phyloP scores from a whole-genome alignment of 139 green algal genomes.

The Micractinium conductrix region DNA sequence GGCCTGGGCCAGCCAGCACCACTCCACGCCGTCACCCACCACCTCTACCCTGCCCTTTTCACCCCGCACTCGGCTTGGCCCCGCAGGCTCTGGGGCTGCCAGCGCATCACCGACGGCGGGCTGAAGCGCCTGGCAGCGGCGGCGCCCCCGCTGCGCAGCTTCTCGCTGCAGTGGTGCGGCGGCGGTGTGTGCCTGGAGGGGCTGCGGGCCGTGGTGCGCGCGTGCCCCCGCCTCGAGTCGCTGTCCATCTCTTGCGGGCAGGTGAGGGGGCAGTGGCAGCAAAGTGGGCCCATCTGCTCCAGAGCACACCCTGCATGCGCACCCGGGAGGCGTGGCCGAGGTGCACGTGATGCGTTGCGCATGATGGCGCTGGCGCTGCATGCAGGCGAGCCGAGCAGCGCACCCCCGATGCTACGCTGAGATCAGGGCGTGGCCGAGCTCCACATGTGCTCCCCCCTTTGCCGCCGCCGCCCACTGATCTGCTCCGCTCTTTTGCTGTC shows the following conservation, averaged over 20 bases:
- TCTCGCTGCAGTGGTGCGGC: constrained; percentile 8
- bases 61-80: neutral
- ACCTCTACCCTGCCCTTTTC: neutral
- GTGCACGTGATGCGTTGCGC: too few relatives aligned
- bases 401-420: too few relatives aligned
- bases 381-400: too few relatives aligned
- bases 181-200: constrained; percentile 17
- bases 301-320: too few relatives aligned
- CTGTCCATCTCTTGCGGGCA: neutral
- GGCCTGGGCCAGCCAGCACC: neutral
- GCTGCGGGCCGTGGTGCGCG: neutral
- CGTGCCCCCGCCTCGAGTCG: neutral
- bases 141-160: neutral
- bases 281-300: too few relatives aligned
- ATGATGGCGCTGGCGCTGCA: too few relatives aligned
- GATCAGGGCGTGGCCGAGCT: too few relatives aligned
- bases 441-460: too few relatives aligned
- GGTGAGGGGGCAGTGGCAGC: too few relatives aligned
- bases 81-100: constrained; percentile 14
- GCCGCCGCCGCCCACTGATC: too few relatives aligned
- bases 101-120: constrained; percentile 2
- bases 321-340: too few relatives aligned
- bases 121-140: constrained; percentile 7
- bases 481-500: too few relatives aligned
- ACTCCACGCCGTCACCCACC: neutral